Conservation (phyloP, 345 rosid species). For the Gossypium sturtianum region DNA sequence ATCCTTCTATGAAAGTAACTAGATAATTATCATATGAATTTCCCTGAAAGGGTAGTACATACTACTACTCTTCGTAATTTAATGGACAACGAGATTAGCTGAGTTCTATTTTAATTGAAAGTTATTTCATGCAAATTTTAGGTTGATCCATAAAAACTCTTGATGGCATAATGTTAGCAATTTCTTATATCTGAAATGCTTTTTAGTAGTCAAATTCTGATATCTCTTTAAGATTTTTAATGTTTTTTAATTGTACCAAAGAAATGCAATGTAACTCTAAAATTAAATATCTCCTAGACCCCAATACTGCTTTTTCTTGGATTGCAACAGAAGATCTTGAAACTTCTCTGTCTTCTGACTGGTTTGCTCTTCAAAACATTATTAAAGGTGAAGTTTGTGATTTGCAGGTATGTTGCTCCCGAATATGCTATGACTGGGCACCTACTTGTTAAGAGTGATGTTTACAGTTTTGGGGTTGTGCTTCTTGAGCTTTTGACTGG, state of each 20-base stretch:
- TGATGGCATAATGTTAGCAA: background rate
- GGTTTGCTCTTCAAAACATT: background rate
- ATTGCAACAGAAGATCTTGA: background rate
- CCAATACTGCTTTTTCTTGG: background rate
- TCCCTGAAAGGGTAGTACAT: background rate
- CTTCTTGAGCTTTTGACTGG: slow-evolving; percentile 97
- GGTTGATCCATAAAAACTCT: background rate
- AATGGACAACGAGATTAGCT: background rate
- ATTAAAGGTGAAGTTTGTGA: background rate
- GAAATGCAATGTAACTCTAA: background rate
- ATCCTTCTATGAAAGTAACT: background rate
- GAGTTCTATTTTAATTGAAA: background rate
- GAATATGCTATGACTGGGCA: slow-evolving; percentile 99
- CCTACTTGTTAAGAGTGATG: slow-evolving; percentile 96
- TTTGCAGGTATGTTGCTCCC: slow-evolving; percentile 93
- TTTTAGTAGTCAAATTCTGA: background rate
- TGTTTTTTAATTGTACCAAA: background rate
- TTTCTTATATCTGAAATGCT: background rate
- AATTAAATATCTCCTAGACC: background rate
- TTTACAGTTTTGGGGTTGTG: slow-evolving; percentile 96
- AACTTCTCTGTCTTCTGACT: background rate
- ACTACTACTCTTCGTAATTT: background rate
- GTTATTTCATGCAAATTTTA: background rate
- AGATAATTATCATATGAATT: background rate
- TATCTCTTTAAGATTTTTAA: background rate